Evolutionary conservation across 2,329 filamentous ascomycete genomes (phyloP).

Genomic region (Mariannaea elegans): DNA sequence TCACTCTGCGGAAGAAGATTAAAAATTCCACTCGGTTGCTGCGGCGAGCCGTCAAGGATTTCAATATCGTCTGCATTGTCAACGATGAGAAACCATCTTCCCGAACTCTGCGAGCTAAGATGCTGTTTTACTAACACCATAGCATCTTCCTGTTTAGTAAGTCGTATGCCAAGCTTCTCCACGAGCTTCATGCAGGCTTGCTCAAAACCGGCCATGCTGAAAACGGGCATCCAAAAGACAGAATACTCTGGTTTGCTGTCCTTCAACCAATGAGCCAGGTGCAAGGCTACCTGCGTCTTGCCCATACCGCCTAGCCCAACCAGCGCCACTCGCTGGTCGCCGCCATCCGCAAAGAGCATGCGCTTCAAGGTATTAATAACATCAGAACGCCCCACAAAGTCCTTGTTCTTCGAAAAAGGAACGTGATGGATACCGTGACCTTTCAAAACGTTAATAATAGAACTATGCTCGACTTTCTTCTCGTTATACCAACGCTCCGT

Average conservation of each 20-base stretch:
- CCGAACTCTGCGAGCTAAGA: constrained; percentile 38
- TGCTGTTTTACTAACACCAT: constrained; percentile 64
- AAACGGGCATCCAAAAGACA: constrained; percentile 55
- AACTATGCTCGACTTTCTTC: neutral
- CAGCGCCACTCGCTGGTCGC: neutral
- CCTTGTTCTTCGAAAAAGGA: constrained; percentile 38
- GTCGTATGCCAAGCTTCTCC: constrained; percentile 43
- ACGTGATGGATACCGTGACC: neutral
- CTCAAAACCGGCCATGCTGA: constrained; percentile 48
- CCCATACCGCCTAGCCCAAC: too few species aligned
- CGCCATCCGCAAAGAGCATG: neutral
- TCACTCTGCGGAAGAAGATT: constrained; percentile 46
- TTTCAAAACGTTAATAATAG: neutral
- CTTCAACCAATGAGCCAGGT: constrained; percentile 39
- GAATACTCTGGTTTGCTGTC: constrained; percentile 46
- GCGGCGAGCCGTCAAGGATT: too few species aligned
- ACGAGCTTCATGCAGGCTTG: constrained; percentile 49
- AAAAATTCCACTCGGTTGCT: neutral
- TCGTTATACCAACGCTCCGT: neutral
- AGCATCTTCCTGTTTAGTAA: constrained; percentile 62
- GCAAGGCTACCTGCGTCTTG: constrained; percentile 15
- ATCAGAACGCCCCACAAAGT: neutral
- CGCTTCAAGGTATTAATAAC: neutral
- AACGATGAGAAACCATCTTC: constrained; percentile 52
- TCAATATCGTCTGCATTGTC: constrained; percentile 48